Conservation (phyloP, 768 basidiomycete genomes). For the Macrolepiota fuliginosa region DNA sequence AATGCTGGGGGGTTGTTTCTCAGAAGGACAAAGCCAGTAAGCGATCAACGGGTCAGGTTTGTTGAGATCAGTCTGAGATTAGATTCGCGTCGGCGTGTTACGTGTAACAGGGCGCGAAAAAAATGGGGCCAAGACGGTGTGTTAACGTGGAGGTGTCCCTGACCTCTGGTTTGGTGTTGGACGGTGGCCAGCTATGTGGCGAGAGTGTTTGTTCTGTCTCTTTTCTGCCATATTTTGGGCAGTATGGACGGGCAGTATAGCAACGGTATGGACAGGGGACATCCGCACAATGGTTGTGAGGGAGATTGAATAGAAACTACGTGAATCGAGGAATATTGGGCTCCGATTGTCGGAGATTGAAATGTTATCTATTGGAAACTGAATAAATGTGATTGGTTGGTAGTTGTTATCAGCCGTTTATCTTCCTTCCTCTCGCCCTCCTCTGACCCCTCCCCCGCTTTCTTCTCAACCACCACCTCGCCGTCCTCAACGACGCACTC, state of each 20-base stretch:
- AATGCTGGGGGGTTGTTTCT: not conserved
- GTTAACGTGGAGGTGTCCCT: not conserved
- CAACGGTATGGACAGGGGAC: not conserved
- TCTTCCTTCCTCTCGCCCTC: not conserved
- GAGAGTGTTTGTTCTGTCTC: not conserved
- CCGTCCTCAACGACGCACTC: conserved; percentile 13
- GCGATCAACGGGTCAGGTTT: conserved; percentile 2
- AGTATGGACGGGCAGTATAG: not conserved
- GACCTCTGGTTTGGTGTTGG: not conserved
- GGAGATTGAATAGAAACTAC: not conserved
- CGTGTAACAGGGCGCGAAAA: conserved; percentile 2
- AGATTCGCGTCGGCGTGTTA: conserved; percentile 4
- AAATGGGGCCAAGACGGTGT: not conserved
- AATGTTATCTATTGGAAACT: conserved; percentile 13
- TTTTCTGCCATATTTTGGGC: not conserved
- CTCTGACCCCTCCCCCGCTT: conserved; percentile 10
- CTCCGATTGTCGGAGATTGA: conserved; percentile 9
- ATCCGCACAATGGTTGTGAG: not conserved
- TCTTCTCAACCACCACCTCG: conserved; percentile 16
- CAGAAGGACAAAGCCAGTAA: not conserved
- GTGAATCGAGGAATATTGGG: not conserved
- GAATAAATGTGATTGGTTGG: conserved; percentile 20
- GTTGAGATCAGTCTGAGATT: conserved; percentile 8
- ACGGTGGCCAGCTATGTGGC: not conserved
- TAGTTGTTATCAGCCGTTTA: conserved; percentile 14